Evolutionary conservation across 78 protist genomes (phyloP).

Genomic region (Bodo saltans): DNA sequence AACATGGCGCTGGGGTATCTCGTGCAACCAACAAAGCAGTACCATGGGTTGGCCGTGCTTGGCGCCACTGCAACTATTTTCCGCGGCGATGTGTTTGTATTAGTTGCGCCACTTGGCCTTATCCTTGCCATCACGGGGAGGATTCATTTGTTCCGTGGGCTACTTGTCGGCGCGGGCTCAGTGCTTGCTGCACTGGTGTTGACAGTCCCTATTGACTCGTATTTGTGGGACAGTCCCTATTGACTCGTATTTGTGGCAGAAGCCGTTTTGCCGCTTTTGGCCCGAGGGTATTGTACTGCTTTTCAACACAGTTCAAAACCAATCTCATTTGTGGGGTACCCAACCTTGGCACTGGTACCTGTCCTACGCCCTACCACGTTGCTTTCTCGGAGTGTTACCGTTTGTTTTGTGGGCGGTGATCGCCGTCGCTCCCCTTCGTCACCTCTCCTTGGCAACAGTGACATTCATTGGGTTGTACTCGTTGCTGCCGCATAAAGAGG

Average conservation of each 20-base stretch:
- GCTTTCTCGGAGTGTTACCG: conserved; percentile 26
- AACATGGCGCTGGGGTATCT: conserved; percentile 24
- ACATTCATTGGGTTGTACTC: conserved; percentile 60
- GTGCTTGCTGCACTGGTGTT: background rate
- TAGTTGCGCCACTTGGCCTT: background rate
- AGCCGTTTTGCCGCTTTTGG: conserved; percentile 51
- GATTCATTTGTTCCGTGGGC: background rate
- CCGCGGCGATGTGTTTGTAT: conserved; percentile 24
- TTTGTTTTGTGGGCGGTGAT: background rate
- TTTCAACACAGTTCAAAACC: conserved; percentile 72
- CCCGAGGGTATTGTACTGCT: conserved; percentile 83
- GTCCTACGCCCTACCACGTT: conserved; percentile 64
- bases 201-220: conserved; percentile 56
- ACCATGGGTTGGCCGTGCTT: conserved; percentile 1
- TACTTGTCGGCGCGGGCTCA: background rate
- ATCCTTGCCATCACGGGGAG: background rate
- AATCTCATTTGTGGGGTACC: conserved; percentile 70
- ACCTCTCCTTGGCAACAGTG: conserved; percentile 10
- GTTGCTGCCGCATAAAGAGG: conserved; percentile 83
- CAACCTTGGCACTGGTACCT: conserved; percentile 79
- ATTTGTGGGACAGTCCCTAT: conserved; percentile 64
- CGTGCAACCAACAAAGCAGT: background rate
- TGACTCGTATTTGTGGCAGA: conserved; percentile 75
- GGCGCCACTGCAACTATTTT: conserved; percentile 48
- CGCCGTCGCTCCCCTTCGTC: background rate